Percentiles rank a stretch among this genome's conserved stretches.
Evolutionary conservation across 2,329 filamentous ascomycete genomes (phyloP).

Genomic region (Xylariaceae sp.): DNA sequence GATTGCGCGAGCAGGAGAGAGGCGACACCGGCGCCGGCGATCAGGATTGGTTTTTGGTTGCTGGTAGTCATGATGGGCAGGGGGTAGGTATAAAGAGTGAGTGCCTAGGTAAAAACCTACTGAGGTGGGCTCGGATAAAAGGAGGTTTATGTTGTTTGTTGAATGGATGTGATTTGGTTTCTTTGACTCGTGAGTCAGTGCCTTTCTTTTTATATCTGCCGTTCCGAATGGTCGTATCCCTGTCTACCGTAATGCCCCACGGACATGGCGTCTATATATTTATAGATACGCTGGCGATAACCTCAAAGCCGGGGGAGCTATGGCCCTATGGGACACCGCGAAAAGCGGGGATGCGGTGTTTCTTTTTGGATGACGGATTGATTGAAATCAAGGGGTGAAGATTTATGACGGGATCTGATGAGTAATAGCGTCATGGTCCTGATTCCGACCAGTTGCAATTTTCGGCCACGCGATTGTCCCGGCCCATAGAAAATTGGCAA

Average conservation of each 20-base stretch:
- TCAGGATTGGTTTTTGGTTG: conserved; percentile 34
- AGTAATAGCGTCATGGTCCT: too few species aligned
- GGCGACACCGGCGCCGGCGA: conserved; percentile 40
- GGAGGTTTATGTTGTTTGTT: too few species aligned
- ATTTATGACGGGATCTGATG: neutral
- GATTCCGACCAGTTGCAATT: too few species aligned
- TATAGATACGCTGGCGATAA: neutral
- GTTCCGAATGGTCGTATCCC: neutral
- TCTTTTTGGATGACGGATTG: neutral
- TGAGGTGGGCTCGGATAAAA: too few species aligned
- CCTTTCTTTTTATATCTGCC: too few species aligned
- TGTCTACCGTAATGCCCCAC: neutral
- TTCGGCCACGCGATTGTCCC: too few species aligned
- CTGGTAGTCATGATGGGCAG: conserved; percentile 9
- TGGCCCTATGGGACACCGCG: neutral
- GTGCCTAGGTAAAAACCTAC: too few species aligned
- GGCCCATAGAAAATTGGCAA: too few species aligned
- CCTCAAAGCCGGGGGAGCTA: neutral
- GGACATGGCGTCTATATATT: neutral
- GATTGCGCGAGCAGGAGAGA: conserved; percentile 42
- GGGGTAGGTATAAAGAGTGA: too few species aligned
- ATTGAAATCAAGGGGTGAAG: conserved; percentile 5
- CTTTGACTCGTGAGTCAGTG: too few species aligned
- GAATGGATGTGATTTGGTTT: too few species aligned
- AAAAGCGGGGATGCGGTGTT: conserved; percentile 3